Base-by-base conservation (phyloP, 2,329 filamentous ascomycete species). In the Fusarium hostae region DNA sequence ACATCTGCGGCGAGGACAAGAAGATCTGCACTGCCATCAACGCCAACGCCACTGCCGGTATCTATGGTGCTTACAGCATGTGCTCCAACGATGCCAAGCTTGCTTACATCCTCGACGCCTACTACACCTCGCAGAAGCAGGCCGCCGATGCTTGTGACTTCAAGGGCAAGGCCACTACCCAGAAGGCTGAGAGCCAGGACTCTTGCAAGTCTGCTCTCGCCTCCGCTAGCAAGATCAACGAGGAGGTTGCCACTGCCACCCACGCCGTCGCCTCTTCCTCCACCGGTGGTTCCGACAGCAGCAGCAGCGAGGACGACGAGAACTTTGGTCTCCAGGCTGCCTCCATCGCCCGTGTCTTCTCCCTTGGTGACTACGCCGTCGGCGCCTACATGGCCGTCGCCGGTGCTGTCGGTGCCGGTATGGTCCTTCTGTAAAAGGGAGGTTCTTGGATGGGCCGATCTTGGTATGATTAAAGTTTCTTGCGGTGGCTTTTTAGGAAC, bases 11-110 rank as follows among this genome's bases (percentile, higher is more conserved):
- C 61, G 77, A 82, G 47, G 79, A 85, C 65, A 79, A 82, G 48
- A 78, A 81, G 39, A 86, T 87, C 73, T 96, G 94, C 83, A 82
- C 81, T 28, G 93, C 91, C 59, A 94, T 96, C 82, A 84, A 82
- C 71, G 86, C 86, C 73, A 92, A 95, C 81, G 87, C 87, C 56
- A 88, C 87, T 66, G 87, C 85, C 24, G 93, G 92, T 77, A 83
- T 86, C 68, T 96, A 93, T 81, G 93, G 93, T 75, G 88, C 92
- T 51, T 94, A 93, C 86, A 89, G 89, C 81, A 94, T 94, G 90
- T 97, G 93, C 86, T 85, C 86, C 74, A 78, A 88, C 76, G 86
- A 86, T 74, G 86, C 93, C 82, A 89, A 94, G 86, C 88, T 97
- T 43, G 89, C 88, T 63, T 94, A 88, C 79, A 91, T 90, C 52